phyloP scores from a whole-genome alignment of 306 rosid species.

The Senna tora region DNA sequence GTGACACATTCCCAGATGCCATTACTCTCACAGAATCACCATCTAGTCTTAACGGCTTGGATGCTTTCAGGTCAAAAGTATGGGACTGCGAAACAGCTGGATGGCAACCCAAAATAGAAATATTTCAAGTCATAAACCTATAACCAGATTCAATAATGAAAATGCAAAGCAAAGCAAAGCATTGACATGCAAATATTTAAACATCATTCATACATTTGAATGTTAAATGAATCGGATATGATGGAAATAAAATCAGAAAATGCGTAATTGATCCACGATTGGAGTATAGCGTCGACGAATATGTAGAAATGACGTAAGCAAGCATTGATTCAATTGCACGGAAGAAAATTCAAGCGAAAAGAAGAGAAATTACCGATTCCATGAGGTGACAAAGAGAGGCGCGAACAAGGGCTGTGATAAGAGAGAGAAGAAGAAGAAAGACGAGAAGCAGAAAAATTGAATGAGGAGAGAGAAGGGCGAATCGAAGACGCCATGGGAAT shows the following conservation, averaged over 20 bases:
- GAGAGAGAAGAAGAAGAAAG: slow-evolving; percentile 49
- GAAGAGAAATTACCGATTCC: slow-evolving; percentile 45
- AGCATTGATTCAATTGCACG: neutral
- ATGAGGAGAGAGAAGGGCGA: slow-evolving; percentile 69
- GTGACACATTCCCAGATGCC: slow-evolving; percentile 56
- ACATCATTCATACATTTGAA: too few relatives aligned
- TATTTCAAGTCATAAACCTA: slow-evolving; percentile 25
- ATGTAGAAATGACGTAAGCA: neutral
- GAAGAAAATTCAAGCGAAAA: too few relatives aligned
- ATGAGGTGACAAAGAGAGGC: slow-evolving; percentile 49
- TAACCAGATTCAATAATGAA: neutral
- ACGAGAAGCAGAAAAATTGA: slow-evolving; percentile 47
- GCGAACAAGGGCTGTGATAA: slow-evolving; percentile 43
- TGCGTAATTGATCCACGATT: neutral
- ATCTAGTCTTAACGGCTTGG: slow-evolving; percentile 55
- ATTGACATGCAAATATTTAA: neutral
- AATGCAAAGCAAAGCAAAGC: neutral
- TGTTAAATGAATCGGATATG: too few relatives aligned
- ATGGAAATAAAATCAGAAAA: neutral
- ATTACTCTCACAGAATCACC: slow-evolving; percentile 43
- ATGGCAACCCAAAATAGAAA: slow-evolving; percentile 41
- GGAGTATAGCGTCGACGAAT: neutral
- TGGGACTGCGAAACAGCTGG: slow-evolving; percentile 61
- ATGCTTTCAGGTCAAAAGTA: slow-evolving; percentile 55
- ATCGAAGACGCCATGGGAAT: slow-evolving; percentile 77